These are phyloP conservation scores for Meyerozyma carpophila DNA, from an alignment of 1,139 yeast genomes.

Conservation along the genomic window DNA sequence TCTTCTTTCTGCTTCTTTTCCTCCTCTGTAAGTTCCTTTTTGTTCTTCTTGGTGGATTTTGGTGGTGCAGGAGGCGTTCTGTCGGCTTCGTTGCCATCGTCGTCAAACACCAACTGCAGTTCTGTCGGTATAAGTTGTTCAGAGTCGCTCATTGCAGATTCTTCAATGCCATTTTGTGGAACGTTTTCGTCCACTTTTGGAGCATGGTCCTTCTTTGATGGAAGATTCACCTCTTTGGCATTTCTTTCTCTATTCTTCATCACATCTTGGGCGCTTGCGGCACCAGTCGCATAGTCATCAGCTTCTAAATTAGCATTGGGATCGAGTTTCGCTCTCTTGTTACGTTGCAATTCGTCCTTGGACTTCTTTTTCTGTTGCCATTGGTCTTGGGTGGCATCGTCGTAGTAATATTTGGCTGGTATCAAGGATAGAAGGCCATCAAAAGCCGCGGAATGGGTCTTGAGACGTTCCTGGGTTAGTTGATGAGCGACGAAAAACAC, in stretches of 20 bases:
- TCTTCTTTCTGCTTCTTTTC: conserved; percentile 46
- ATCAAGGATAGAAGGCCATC: conserved; percentile 85
- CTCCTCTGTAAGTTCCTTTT: conserved; percentile 35
- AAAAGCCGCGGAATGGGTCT: conserved; percentile 81
- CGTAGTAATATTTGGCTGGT: conserved; percentile 90
- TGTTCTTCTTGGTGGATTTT: conserved; percentile 17
- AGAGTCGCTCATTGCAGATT: conserved; percentile 9
- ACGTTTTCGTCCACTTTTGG: conserved; percentile 11
- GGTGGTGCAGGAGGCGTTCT: conserved; percentile 4
- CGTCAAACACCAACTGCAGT: conserved; percentile 60
- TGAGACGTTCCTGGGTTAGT: conserved; percentile 64
- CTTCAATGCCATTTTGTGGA: conserved; percentile 10
- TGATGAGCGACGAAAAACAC: conserved; percentile 2
- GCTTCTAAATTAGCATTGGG: conserved; percentile 52
- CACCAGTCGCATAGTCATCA: conserved; percentile 31
- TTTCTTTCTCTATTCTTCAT: conserved; percentile 49
- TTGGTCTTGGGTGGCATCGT: conserved; percentile 73
- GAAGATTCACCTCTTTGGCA: conserved; percentile 58
- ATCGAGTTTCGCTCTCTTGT: conserved; percentile 68
- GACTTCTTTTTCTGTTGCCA: conserved; percentile 83
- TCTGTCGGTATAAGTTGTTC: conserved; percentile 26
- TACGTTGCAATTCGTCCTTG: conserved; percentile 57
- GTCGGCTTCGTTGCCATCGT: conserved; percentile 64
- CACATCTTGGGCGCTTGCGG: conserved; percentile 63
- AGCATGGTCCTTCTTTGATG: conserved; percentile 19